These are phyloP conservation scores for Hansenula lynferdii DNA, from an alignment of 1,139 yeast genomes.

Conservation along the genomic window DNA sequence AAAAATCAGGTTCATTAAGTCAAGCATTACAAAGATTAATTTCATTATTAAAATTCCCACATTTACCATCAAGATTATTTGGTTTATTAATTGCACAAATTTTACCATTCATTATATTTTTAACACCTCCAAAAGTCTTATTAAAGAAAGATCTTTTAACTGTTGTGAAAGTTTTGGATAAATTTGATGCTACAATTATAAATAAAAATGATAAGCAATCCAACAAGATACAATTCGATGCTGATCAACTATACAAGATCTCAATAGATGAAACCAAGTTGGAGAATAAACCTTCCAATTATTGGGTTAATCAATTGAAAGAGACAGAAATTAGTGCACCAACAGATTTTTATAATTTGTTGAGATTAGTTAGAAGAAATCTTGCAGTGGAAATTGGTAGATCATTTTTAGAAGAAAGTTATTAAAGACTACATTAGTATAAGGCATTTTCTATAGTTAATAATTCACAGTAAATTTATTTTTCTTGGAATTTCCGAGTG, in stretches of 20 bases:
- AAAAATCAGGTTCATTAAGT: slow-evolving; percentile 23
- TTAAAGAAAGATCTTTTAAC: slow-evolving; percentile 36
- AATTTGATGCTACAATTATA: slow-evolving; percentile 33
- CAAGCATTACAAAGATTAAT: slow-evolving; percentile 36
- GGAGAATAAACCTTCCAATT: not conserved
- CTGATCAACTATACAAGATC: slow-evolving; percentile 16
- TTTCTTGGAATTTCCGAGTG: too few relatives aligned
- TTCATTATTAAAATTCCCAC: slow-evolving; percentile 57
- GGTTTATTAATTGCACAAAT: slow-evolving; percentile 43
- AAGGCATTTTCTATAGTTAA: too few relatives aligned
- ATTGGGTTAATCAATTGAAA: slow-evolving; percentile 16
- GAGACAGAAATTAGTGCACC: slow-evolving; percentile 15
- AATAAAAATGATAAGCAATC: slow-evolving; percentile 26
- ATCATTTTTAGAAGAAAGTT: slow-evolving; percentile 16
- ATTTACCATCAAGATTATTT: slow-evolving; percentile 55
- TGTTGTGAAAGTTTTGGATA: slow-evolving; percentile 44
- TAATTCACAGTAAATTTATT: too few relatives aligned
- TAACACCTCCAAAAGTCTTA: slow-evolving; percentile 22
- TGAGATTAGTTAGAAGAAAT: slow-evolving; percentile 17
- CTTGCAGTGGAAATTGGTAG: slow-evolving; percentile 20
- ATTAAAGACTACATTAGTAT: too few relatives aligned
- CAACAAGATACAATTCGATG: slow-evolving; percentile 21
- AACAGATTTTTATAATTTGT: slow-evolving; percentile 8
- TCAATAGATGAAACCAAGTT: slow-evolving; percentile 4
- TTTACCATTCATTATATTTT: slow-evolving; percentile 35